These are phyloP conservation scores for Ophiocordyceps camponoti-saundersi DNA, from an alignment of 2,329 filamentous ascomycete genomes.

Conservation along the genomic window DNA sequence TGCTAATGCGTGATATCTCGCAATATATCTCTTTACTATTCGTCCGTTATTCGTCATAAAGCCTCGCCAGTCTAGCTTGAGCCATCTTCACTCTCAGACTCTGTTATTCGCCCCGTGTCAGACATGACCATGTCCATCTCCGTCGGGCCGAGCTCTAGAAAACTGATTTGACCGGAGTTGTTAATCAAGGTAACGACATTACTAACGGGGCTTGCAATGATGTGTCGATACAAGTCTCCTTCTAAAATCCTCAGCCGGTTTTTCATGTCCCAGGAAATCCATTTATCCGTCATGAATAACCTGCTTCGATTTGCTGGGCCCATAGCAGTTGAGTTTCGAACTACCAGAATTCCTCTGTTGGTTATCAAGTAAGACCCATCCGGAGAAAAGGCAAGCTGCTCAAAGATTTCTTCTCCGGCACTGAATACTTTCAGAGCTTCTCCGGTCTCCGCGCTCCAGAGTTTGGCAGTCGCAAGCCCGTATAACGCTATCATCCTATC, in stretches of 20 bases:
- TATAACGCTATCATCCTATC: neutral
- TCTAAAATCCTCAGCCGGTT: neutral
- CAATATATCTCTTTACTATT: too few relatives aligned
- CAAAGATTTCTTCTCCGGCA: neutral
- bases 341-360: neutral
- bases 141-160: neutral
- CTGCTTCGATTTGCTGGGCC: neutral
- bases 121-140: neutral
- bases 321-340: neutral
- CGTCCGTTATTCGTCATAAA: too few relatives aligned
- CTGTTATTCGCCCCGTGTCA: too few relatives aligned
- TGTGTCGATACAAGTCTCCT: neutral
- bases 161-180: neutral
- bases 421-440: too few relatives aligned
- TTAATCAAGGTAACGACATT: neutral
- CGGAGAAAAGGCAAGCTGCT: neutral
- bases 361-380: neutral
- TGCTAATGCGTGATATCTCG: too few relatives aligned
- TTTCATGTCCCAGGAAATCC: neutral
- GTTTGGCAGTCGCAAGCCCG: neutral
- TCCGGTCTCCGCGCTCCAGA: neutral
- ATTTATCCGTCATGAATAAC: neutral
- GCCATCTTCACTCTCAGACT: too few relatives aligned
- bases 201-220: neutral
- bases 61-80: too few relatives aligned